Percentiles rank a stretch among this genome's conserved stretches.
These are phyloP conservation scores for Diplodia seriata DNA, from an alignment of 2,329 filamentous ascomycete species.

Conservation along the genomic window DNA sequence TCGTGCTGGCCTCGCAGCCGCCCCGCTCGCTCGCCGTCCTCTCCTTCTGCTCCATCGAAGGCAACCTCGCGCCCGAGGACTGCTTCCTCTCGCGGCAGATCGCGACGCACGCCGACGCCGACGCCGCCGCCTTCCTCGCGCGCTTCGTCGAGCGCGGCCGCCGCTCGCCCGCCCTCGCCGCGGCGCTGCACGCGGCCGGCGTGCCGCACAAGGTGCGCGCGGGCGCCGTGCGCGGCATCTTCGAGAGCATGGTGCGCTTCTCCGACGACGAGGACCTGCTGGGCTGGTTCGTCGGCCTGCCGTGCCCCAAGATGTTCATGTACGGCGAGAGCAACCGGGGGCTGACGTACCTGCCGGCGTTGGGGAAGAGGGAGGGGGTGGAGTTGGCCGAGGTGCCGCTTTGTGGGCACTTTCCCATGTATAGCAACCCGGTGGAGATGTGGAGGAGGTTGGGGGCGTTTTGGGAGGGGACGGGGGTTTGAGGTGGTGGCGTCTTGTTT, in stretches of 20 bases:
- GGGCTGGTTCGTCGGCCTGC: constrained; percentile 33
- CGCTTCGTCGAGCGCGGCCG: constrained; percentile 34
- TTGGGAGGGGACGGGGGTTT: neutral
- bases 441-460: constrained; percentile 13
- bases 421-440: constrained; percentile 38
- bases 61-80: constrained; percentile 40
- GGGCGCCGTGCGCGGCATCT: constrained; percentile 36
- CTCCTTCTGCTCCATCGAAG: constrained; percentile 41
- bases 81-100: constrained; percentile 41
- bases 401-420: constrained; percentile 41
- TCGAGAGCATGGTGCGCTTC: constrained; percentile 40
- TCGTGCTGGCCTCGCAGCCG: constrained; percentile 35
- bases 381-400: constrained; percentile 38
- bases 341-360: constrained; percentile 15
- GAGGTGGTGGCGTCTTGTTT: neutral
- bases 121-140: constrained; percentile 20
- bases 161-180: constrained; percentile 3
- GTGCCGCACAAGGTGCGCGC: constrained; percentile 33
- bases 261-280: constrained; percentile 37
- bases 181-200: constrained; percentile 24
- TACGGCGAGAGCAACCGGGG: constrained; percentile 24
- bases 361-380: constrained; percentile 30
- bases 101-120: constrained; percentile 20
- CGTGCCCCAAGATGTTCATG: constrained; percentile 36
- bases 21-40: constrained; percentile 15